phyloP scores from a whole-genome alignment of 108 stramenopile genomes.

The Nitzschia palea region DNA sequence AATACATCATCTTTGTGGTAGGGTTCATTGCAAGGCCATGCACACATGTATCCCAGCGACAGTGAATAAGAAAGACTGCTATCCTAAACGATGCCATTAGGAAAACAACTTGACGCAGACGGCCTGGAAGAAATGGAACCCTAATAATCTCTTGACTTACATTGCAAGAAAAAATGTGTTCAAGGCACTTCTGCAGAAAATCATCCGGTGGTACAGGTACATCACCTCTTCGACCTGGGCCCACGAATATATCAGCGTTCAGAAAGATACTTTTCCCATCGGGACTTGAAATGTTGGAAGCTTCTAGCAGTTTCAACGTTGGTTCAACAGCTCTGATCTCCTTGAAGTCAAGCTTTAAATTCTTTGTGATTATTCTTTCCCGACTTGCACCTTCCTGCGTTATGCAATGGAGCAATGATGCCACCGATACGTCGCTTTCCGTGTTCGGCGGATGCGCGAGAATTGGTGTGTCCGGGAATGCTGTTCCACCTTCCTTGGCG shows the following conservation, averaged over 20 bases:
- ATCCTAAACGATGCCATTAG: neutral
- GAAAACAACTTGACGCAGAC: neutral
- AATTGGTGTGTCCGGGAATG: neutral
- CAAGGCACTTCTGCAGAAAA: constrained; percentile 41
- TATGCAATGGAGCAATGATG: constrained; percentile 16
- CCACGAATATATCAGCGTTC: constrained; percentile 57
- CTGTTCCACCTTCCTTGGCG: neutral
- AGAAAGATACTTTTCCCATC: constrained; percentile 19
- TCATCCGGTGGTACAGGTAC: constrained; percentile 3
- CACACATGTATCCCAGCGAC: constrained; percentile 45
- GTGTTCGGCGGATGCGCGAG: constrained; percentile 48
- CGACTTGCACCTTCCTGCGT: neutral
- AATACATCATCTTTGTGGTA: constrained; percentile 28
- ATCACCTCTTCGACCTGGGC: constrained; percentile 29
- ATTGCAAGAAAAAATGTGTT: constrained; percentile 7
- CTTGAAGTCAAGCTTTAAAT: constrained; percentile 62
- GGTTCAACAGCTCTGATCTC: constrained; percentile 42
- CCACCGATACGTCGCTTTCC: constrained; percentile 34
- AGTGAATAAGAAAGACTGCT: constrained; percentile 4
- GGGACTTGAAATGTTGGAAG: neutral
- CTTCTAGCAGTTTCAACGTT: constrained; percentile 16
- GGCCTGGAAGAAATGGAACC: too few relatives aligned
- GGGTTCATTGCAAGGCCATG: constrained; percentile 12
- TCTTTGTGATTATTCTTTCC: constrained; percentile 16
- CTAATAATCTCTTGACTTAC: neutral